Percentiles rank a stretch among this genome's conserved stretches.
Evolutionary conservation across 176 grass and related monocot species (phyloP).

Genomic region (Chloris gayana): DNA sequence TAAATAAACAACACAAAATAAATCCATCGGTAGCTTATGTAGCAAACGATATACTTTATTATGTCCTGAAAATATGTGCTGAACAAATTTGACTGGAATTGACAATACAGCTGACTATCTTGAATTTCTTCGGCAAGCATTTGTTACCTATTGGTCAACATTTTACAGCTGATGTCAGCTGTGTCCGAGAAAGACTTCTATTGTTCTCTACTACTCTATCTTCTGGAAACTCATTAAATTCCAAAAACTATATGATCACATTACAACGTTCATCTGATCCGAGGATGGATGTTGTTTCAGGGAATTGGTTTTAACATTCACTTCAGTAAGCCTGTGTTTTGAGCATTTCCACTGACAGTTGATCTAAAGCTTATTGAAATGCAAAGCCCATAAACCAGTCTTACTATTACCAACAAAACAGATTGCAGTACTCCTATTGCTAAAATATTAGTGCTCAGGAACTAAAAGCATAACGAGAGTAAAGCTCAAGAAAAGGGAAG

Average conservation of each 20-base stretch:
- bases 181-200: neutral
- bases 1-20: neutral
- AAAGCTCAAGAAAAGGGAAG: neutral
- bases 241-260: neutral
- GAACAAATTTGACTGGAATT: neutral
- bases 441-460: neutral
- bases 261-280: neutral
- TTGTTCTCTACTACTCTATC: neutral
- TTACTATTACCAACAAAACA: neutral
- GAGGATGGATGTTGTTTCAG: slow-evolving; percentile 1
- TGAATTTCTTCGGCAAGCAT: slow-evolving; percentile 15
- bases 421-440: neutral
- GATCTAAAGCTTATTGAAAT: neutral
- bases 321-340: neutral
- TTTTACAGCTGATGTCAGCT: neutral
- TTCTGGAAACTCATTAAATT: neutral
- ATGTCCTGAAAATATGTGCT: neutral
- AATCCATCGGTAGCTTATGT: neutral
- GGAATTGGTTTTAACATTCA: neutral
- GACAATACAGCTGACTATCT: slow-evolving; percentile 7
- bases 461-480: neutral
- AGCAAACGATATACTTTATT: slow-evolving; percentile 8
- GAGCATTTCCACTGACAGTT: neutral
- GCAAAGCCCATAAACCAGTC: neutral
- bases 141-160: neutral